A percentile compares a stretch with the other conserved stretches of the same genome.
Conservation (phyloP, 257 asterid genomes). For the Leonotis leonurus region DNA sequence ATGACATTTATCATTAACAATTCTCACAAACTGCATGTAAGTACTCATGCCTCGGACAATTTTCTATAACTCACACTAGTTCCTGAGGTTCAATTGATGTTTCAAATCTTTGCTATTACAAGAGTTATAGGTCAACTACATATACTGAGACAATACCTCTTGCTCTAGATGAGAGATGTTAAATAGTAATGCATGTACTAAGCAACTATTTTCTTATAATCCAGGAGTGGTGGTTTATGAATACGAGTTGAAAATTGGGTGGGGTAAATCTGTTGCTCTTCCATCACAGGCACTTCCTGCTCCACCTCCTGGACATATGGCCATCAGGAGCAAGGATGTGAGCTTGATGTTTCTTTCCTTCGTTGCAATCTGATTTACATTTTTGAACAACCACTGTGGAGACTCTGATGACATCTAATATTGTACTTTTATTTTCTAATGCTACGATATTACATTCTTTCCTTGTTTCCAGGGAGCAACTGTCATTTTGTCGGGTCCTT, state of each 20-base stretch:
- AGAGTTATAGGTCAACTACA: not conserved
- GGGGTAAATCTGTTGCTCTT: constrained; percentile 97
- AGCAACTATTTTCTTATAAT: too few relatives aligned
- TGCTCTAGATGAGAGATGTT: not conserved
- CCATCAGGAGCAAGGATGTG: constrained; percentile 96
- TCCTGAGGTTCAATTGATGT: not conserved
- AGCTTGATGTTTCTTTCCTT: constrained; percentile 7
- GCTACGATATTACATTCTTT: constrained; percentile 7
- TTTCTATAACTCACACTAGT: not conserved
- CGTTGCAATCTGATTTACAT: not conserved
- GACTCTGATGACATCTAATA: not conserved
- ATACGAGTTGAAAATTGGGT: constrained; percentile 89
- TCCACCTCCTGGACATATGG: constrained; percentile 99
- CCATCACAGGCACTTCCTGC: constrained; percentile 99
- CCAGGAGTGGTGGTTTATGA: constrained; percentile 93
- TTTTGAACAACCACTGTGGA: not conserved
- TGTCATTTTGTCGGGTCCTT: constrained; percentile 82
- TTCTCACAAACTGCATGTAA: not conserved
- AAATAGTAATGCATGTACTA: too few relatives aligned
- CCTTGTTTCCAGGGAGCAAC: constrained; percentile 75
- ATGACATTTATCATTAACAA: constrained; percentile 1
- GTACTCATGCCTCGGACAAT: not conserved
- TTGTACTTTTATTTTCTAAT: too few relatives aligned
- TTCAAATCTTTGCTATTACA: not conserved
- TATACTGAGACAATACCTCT: not conserved